Base-by-base conservation (phyloP, 1,139 yeast genomes). In the Debaryomyces sp. region DNA sequence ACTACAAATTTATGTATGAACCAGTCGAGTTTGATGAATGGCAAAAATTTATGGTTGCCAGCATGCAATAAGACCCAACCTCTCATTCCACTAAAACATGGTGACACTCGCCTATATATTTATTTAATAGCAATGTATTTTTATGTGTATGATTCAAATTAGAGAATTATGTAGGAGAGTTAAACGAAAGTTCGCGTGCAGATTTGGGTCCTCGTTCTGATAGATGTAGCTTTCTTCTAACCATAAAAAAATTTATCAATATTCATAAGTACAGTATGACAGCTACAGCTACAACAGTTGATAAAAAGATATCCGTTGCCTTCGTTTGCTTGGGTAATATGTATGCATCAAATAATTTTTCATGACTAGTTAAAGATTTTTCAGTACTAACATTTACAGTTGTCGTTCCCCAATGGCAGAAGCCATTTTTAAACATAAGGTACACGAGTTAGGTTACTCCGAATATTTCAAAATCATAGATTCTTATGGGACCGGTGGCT, bases 391-490 rank as follows among this genome's bases (percentile, higher is more conserved):
- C 59, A 46, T 21, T 5, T 13, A 49, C 44, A 84, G 88, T 40
- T 92, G 99, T 63, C 94, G 98, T 47, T 91, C 97, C 1, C 97
- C 98, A 9, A 92, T 92, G 98, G 98, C 99, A 0, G 98, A 92
- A 65, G 97, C 97, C 0, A 88, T 91, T 1, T 90, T 91, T 70
- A 75, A 74, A 46, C 84, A 89, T 52, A 74, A 75, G 24, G 96
- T 89, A 4, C 65, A 81, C 42, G 63, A 77, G 48, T 61, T 71
- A 29, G 80, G 83, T 0, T 75, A 77, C 37, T 47, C 59, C 2
- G 55, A 63, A n/a, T 59, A 60, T 30, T 69, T 92, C 55, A 67
- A 72, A 1, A 58, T 62, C 12, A 86, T 90, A 32, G 97, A 91
- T 58, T 91, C 97, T 0, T 92, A 85, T 66, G 98, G 98, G 5